Evolutionary conservation across 371 early-diverging fungal species (phyloP), one percentile per base, ranked within the genome.

Genomic region (Actinomortierella ambigua): DNA sequence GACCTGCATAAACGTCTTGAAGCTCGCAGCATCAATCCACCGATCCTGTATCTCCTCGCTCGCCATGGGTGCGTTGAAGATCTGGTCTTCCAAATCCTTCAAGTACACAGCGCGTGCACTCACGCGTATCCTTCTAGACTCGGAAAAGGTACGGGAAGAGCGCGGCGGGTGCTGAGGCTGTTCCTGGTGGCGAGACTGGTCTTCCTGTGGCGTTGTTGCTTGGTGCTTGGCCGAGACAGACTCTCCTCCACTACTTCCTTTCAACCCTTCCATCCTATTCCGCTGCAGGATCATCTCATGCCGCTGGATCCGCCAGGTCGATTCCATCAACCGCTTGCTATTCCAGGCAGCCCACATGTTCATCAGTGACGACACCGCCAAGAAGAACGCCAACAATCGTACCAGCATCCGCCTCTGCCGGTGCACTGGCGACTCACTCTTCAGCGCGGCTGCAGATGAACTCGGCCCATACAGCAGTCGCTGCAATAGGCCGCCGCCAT

Each of bases 31-130:
- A 27, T 73, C 68, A 8, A 73, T 59, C 14, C 55, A 49, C 17
- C 44, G 52, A n/a, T 59, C 63, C 18, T 48, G 22, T 53, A 61
- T 40, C 55, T 67, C 66, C n/a, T 56, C 61, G n/a, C n/a, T n/a
- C 0, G 59, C 63, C 54, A 63, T 14, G 15, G 54, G 56, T 0
- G 58, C 63, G n/a, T 52, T 61, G 46, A 61, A 55, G 68, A 77
- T 61, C 17, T 57, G 82, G 43, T 82, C 80, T 61, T 85, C 79
- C 41, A 85, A 52, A 49, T 85, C 86, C 18, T 75, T 73, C 34
- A 85, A 58, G 59, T 79, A 84, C 4, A 85, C 84, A 9, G 85
- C 82, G 20, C 85, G 76, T 17, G 77, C 43, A 18, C 22, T 42
- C 7, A 24, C 11, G 8, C 28, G 24, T n/a, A n/a, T n/a, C n/a